Evolutionary conservation across 805 yeast genomes (phyloP).

Genomic region (Candida rishiriensis): DNA sequence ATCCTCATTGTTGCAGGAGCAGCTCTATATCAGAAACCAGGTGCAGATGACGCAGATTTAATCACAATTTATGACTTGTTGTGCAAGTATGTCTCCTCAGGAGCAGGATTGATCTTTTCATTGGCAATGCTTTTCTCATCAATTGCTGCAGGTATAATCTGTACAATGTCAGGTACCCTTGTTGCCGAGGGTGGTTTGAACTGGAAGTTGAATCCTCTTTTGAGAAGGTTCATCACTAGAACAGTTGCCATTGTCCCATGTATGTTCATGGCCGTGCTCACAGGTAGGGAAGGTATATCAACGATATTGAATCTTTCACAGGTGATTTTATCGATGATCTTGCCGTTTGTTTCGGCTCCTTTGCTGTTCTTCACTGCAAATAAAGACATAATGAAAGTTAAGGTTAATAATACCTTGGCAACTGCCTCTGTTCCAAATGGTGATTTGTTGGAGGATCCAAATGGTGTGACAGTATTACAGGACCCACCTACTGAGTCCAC

Average conservation of each 20-base stretch:
- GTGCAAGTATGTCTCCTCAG: conserved; percentile 55
- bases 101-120: conserved; percentile 82
- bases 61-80: conserved; percentile 70
- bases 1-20: conserved; percentile 81
- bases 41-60: conserved; percentile 75
- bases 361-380: conserved; percentile 75
- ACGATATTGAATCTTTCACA: conserved; percentile 80
- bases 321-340: conserved; percentile 72
- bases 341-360: conserved; percentile 85
- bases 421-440: neutral
- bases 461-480: neutral
- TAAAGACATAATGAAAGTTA: conserved; percentile 63
- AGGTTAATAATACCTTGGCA: conserved; percentile 21
- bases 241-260: conserved; percentile 79
- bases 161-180: conserved; percentile 91
- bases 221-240: conserved; percentile 74
- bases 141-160: conserved; percentile 86
- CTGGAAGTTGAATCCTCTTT: conserved; percentile 79
- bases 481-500: conserved; percentile 2
- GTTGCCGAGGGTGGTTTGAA: conserved; percentile 87
- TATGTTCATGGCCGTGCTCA: conserved; percentile 59
- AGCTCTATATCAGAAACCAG: conserved; percentile 65
- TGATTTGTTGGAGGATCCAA: neutral
- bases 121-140: conserved; percentile 81
- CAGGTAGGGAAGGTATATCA: conserved; percentile 71